A percentile compares a stretch with the other conserved stretches of the same genome.
Evolutionary conservation across 140 eudicot species (phyloP).

Genomic region (Cichorium intybus): DNA sequence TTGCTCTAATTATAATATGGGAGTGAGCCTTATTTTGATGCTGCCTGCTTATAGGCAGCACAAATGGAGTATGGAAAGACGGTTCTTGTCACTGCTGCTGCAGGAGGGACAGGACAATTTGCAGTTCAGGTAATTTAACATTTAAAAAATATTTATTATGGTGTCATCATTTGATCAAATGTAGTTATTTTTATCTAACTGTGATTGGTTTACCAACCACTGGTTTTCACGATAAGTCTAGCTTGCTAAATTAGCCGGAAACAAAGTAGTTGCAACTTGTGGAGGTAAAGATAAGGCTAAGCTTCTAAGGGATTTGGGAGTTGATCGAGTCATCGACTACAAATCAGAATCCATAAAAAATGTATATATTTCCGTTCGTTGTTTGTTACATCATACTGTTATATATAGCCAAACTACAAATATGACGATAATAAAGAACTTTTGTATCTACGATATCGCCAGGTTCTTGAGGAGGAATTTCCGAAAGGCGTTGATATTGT

Average conservation of each 20-base stretch:
- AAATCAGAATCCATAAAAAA: constrained; percentile 72
- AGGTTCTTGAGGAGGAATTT: constrained; percentile 90
- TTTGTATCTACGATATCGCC: background rate
- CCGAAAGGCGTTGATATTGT: constrained; percentile 92
- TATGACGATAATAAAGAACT: background rate
- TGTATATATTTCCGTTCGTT: constrained; percentile 34
- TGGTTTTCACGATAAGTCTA: too few relatives aligned
- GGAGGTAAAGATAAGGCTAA: constrained; percentile 94
- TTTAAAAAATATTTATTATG: too few relatives aligned
- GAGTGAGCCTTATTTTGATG: too few relatives aligned
- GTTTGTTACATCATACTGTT: background rate
- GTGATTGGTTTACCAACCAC: too few relatives aligned
- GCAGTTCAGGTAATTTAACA: constrained; percentile 80
- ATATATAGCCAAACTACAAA: too few relatives aligned
- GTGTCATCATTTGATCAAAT: too few relatives aligned
- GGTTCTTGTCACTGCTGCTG: constrained; percentile 98
- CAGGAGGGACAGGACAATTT: constrained; percentile 98
- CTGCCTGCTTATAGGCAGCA: constrained; percentile 46
- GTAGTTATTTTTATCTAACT: background rate
- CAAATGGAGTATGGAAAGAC: constrained; percentile 83
- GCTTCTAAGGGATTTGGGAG: constrained; percentile 70
- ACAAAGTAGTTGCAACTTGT: constrained; percentile 95
- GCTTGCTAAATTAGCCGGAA: constrained; percentile 98
- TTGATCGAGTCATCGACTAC: constrained; percentile 92
- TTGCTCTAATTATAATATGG: too few relatives aligned